Evolutionary conservation across 129 eudicot genomes (phyloP), one percentile per base, ranked within the genome.

Genomic region (Flaveria ramosissima): DNA sequence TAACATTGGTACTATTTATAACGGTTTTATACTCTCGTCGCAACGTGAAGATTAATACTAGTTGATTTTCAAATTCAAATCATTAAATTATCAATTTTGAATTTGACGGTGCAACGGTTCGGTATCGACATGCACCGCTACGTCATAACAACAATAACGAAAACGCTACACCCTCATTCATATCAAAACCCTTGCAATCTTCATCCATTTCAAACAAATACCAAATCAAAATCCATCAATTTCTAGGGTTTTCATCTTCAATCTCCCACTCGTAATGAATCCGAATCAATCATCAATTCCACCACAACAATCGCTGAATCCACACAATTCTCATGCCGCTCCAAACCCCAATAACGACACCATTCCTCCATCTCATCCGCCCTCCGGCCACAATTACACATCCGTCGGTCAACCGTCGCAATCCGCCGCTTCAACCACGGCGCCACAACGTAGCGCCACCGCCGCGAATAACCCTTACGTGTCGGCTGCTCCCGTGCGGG

Each of bases 391-490:
- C 7, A 32, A 32, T 32, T 32, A 32, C 39, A 32, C 39, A 4
- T 32, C 39, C 39, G 39, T 32, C 39, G 39, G 1, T 6, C 39
- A 32, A 4, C 39, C 39, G 39, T 6, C 39, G 39, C 39, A 4
- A 32, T 32, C 46, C 41, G 2, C 56, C 41, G 23, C 72, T 70
- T 77, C 32, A 76, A 1, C 30, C 30, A 26, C 30, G 30, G 3
- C 30, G 30, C 30, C 30, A 26, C 30, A 26, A 26, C 30, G 30
- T 26, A 26, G 30, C 79, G 1, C 9, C 65, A 43, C 63, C 73
- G 32, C 79, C 76, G 78, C 87, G 24, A 84, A 93, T 43, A 93
- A 93, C 72, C 95, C 96, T 23, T 93, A 90, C 48, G 87, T 92
- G n/a, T 56, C 89, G 21, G 79, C 93, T 16, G 77, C 76, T 32